phyloP scores from a whole-genome alignment of 2,329 filamentous ascomycete genomes.

The Cadophora sp. region DNA sequence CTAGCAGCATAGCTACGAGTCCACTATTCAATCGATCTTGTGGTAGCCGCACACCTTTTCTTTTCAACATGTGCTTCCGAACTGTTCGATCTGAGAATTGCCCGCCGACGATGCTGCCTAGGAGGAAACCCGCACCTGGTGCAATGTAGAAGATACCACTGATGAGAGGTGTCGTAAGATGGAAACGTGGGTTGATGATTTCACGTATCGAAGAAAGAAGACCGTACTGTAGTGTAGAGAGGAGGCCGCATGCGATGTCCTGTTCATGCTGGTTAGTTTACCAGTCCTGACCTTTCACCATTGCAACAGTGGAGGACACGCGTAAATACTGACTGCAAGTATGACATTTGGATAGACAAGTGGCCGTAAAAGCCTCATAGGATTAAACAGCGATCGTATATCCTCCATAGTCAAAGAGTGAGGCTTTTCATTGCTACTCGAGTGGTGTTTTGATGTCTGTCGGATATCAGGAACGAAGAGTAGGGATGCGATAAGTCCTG shows the following conservation, averaged over 20 bases:
- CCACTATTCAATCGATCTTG: conserved; percentile 47
- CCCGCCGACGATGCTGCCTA: conserved; percentile 70
- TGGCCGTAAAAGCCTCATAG: not conserved
- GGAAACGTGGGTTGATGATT: conserved; percentile 73
- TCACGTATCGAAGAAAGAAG: conserved; percentile 69
- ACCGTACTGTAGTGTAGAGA: conserved; percentile 52
- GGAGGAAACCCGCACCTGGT: conserved; percentile 68
- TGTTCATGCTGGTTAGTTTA: conserved; percentile 11
- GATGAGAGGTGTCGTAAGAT: conserved; percentile 65
- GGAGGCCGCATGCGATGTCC: conserved; percentile 29
- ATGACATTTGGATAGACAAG: conserved; percentile 8
- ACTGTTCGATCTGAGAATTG: conserved; percentile 51
- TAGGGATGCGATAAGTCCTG: conserved; percentile 42
- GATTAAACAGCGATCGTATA: conserved; percentile 5
- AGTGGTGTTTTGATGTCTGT: not conserved
- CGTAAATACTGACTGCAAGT: conserved; percentile 2
- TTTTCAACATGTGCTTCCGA: conserved; percentile 49
- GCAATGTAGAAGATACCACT: conserved; percentile 74
- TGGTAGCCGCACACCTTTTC: conserved; percentile 43
- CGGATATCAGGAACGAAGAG: conserved; percentile 38
- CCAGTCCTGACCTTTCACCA: not conserved
- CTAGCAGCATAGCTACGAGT: conserved; percentile 42
- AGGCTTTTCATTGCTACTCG: not conserved
- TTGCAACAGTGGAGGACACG: too few species aligned
- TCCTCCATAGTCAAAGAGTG: not conserved